A percentile compares a stretch with the other conserved stretches of the same genome.
These are phyloP conservation scores for Citrus maxima DNA, from an alignment of 345 rosid genomes.

Conservation along the genomic window DNA sequence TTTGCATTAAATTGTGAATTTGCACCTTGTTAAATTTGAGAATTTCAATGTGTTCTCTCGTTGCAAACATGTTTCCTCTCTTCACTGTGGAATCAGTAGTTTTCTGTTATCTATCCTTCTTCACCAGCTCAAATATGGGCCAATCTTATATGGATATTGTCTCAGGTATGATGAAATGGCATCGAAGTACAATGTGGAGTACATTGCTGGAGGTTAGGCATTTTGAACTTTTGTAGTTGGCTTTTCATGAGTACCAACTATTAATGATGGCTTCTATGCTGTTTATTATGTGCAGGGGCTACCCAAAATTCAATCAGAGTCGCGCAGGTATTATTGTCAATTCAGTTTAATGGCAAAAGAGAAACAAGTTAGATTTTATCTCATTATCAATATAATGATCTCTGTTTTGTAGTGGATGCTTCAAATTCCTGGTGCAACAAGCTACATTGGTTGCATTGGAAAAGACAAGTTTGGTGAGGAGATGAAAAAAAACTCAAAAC, in stretches of 20 bases:
- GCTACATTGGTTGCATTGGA: conserved; percentile 92
- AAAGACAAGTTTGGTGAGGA: conserved; percentile 95
- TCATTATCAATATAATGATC: background rate
- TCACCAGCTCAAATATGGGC: background rate
- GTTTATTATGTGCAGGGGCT: conserved; percentile 39
- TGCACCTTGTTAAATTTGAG: background rate
- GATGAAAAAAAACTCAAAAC: conserved; percentile 75
- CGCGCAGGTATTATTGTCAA: conserved; percentile 62
- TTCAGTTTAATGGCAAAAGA: background rate
- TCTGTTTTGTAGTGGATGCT: conserved; percentile 82
- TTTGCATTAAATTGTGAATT: background rate
- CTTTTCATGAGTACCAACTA: background rate
- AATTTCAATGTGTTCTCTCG: background rate
- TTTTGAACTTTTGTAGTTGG: background rate
- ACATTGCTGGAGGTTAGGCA: conserved; percentile 65
- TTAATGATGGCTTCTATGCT: background rate
- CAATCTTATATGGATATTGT: background rate
- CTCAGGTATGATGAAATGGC: conserved; percentile 62
- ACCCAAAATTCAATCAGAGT: conserved; percentile 95
- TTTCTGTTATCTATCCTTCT: background rate
- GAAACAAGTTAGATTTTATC: background rate
- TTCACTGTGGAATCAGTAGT: background rate
- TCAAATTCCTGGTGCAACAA: conserved; percentile 85
- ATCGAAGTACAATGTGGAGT: conserved; percentile 44
- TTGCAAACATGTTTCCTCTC: background rate